Evolutionary conservation across 2,329 filamentous ascomycete genomes (phyloP).

Genomic region (Mollisiaceae sp.): DNA sequence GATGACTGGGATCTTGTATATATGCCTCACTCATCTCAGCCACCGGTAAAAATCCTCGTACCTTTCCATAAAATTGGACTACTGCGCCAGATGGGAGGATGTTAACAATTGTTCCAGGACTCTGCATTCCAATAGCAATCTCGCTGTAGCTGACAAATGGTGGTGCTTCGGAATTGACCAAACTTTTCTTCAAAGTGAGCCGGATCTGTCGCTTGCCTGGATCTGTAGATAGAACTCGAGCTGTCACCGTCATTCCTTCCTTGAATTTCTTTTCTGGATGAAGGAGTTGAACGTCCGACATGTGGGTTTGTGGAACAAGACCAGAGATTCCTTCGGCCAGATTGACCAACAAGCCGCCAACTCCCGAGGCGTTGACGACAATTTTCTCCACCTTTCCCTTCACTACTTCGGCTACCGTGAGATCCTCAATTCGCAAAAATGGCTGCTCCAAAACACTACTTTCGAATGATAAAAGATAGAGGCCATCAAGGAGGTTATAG

Average conservation of each 20-base stretch:
- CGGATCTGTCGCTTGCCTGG: constrained; percentile 77
- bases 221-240: constrained; percentile 82
- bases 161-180: constrained; percentile 87
- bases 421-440: constrained; percentile 90
- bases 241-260: constrained; percentile 82
- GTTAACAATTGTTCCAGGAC: constrained; percentile 86
- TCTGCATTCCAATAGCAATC: constrained; percentile 75
- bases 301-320: constrained; percentile 85
- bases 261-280: constrained; percentile 97
- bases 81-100: constrained; percentile 80
- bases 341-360: constrained; percentile 81
- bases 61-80: constrained; percentile 86
- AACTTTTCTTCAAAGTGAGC: constrained; percentile 90
- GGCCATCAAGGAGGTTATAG: constrained; percentile 84
- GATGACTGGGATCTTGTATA: constrained; percentile 85
- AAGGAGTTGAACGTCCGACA: constrained; percentile 85
- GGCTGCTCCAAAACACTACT: constrained; percentile 82
- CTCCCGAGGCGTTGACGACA: constrained; percentile 76
- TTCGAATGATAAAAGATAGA: constrained; percentile 86
- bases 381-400: constrained; percentile 86
- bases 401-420: constrained; percentile 80
- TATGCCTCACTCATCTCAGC: constrained; percentile 98
- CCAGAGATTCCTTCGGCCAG: constrained; percentile 86
- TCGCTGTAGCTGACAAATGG: constrained; percentile 80
- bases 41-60: constrained; percentile 87